A percentile compares a stretch with the other conserved stretches of the same genome.
phyloP scores from a whole-genome alignment of 306 rosid genomes.

The Rubus idaeus region DNA sequence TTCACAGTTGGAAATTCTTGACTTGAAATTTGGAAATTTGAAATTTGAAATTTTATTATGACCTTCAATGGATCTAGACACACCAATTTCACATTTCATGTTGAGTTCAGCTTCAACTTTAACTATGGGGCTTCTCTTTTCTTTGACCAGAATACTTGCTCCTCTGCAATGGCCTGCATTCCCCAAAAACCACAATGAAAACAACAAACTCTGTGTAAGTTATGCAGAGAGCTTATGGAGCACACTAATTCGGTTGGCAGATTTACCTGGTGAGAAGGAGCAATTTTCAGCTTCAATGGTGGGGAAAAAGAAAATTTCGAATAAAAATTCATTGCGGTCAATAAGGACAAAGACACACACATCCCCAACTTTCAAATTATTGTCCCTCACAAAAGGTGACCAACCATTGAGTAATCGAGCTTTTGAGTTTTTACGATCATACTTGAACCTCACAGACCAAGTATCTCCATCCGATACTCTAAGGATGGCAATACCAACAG shows the following conservation, averaged over 20 bases:
- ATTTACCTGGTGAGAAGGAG: slow-evolving; percentile 14
- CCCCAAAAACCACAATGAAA: slow-evolving; percentile 4
- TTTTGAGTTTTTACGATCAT: background rate
- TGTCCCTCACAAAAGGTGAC: background rate
- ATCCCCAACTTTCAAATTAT: slow-evolving; percentile 16
- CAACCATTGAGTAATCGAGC: background rate
- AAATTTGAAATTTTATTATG: no score
- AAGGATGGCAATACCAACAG: background rate
- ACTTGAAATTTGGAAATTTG: background rate
- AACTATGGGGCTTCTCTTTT: background rate
- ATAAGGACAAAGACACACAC: slow-evolving; percentile 16
- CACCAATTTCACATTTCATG: background rate
- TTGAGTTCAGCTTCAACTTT: background rate
- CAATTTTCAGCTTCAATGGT: background rate
- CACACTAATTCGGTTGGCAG: no score
- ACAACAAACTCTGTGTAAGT: background rate
- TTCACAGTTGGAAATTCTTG: no score
- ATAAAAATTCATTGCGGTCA: background rate
- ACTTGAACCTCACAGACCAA: slow-evolving; percentile 13
- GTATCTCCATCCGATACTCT: slow-evolving; percentile 6
- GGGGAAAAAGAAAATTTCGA: background rate
- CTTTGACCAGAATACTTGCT: background rate
- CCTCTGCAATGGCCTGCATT: background rate
- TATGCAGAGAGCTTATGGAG: background rate
- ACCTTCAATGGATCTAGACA: background rate